Base-by-base conservation (phyloP, 1,284 basidiomycete genomes). In the Cryptococcus hybrid region DNA sequence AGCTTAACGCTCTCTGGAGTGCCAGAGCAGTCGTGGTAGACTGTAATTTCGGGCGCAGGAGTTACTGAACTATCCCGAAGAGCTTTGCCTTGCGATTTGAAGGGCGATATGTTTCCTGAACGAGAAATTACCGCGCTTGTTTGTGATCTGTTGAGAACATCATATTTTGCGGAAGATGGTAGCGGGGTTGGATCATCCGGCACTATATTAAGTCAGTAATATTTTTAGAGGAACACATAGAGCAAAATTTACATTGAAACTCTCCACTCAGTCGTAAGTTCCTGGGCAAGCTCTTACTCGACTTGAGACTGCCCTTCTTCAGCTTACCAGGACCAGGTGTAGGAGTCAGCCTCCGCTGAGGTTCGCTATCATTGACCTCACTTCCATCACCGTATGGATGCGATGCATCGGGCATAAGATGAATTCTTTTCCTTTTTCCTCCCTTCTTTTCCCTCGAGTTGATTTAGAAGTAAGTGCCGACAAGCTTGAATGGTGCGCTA, bases 401-500 rank as follows among this genome's bases (percentile, higher is more conserved):
- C 7, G 18, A 12, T 30, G 30, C 34, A 18, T 12, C 39, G 13
- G 37, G 57, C 43, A 52, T 37, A 35, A 46, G 51, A 7, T 51
- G 38, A 38, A 55, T 47, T 24, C 50, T 44, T 46, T 36, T 56
- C 52, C 47, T 45, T 53, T 47, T 59, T n/a, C n/a, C n/a, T 34
- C 15, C 47, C 54, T 52, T 51, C 51, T 56, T 52, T 58, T 62
- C 18, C 52, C 52, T 39, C 56, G 43, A 43, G 53, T 64, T 11
- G 63, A 63, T 35, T 62, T 64, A 2, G 45, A 51, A 47, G 60
- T 64, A 9, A 73, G 56, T 0, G 68, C 71, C 2, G 65, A 66
- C 15, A 73, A 49, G 35, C 63, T 66, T 2, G 71, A 64, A 57
- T 71, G 66, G 49, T 71, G 68, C 1, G 71, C 67, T 13, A 73